Conservation (phyloP, 139 green algal species). For the Eudorina sp. region DNA sequence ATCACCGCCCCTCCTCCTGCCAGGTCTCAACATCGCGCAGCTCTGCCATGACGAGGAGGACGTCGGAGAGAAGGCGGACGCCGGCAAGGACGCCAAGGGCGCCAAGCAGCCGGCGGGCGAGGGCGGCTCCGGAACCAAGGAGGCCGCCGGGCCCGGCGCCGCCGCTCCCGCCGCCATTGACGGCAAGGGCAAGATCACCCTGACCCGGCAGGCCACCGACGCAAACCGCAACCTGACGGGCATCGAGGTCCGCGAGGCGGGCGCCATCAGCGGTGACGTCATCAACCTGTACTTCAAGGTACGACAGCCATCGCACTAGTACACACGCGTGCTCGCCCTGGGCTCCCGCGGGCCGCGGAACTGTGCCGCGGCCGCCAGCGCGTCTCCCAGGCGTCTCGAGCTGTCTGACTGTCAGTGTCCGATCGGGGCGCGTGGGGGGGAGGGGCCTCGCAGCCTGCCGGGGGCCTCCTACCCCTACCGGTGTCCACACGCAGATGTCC, state of each 20-base stretch:
- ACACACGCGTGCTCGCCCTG: no score
- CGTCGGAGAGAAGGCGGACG: constrained; percentile 29
- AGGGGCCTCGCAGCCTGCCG: no score
- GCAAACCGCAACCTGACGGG: constrained; percentile 71
- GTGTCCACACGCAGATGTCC: no score
- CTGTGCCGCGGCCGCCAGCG: no score
- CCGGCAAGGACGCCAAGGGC: not conserved
- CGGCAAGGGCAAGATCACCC: constrained; percentile 42
- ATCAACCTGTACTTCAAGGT: constrained; percentile 71
- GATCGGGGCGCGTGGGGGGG: no score
- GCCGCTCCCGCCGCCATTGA: not conserved
- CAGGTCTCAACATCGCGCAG: constrained; percentile 68
- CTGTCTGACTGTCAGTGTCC: no score
- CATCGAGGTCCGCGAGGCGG: constrained; percentile 72
- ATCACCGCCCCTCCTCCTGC: no score
- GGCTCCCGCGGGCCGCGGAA: no score
- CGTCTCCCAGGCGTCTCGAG: no score
- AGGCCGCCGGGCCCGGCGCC: not conserved
- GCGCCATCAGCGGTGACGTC: constrained; percentile 67
- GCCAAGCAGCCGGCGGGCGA: not conserved
- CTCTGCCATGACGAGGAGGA: constrained; percentile 68
- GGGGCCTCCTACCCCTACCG: no score
- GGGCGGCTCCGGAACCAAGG: no score
- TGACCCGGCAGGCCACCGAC: constrained; percentile 26
- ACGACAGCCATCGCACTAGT: no score